These are phyloP conservation scores for Sugiyamaella mastotermitis DNA, from an alignment of 805 yeast genomes.

Conservation along the genomic window DNA sequence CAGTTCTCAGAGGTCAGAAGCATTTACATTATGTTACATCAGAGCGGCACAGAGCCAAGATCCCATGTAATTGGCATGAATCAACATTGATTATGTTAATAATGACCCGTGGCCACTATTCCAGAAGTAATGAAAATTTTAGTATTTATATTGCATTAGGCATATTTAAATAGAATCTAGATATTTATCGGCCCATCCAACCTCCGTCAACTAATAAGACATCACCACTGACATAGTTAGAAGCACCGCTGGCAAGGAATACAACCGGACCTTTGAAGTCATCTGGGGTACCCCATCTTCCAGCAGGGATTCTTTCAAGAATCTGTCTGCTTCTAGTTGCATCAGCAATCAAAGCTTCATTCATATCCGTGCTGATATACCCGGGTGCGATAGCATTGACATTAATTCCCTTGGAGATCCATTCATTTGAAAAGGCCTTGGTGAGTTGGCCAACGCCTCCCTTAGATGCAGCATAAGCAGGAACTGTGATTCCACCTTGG, in stretches of 20 bases:
- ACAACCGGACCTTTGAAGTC: conserved; percentile 72
- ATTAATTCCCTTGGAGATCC: conserved; percentile 50
- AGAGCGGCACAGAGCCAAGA: no score
- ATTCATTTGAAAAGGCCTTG: conserved; percentile 59
- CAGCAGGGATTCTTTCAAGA: conserved; percentile 65
- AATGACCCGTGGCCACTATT: no score
- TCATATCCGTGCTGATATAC: conserved; percentile 61
- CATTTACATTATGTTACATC: no score
- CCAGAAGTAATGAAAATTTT: no score
- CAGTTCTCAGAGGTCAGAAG: no score
- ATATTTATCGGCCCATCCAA: conserved; percentile 11
- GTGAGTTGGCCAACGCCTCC: conserved; percentile 61
- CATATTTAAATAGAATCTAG: background rate
- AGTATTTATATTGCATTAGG: no score
- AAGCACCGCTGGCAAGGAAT: conserved; percentile 66
- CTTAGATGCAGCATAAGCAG: conserved; percentile 61
- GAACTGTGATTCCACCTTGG: conserved; percentile 49
- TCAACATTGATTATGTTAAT: no score
- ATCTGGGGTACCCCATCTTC: conserved; percentile 75
- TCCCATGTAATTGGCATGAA: no score
- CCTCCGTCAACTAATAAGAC: conserved; percentile 81
- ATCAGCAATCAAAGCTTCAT: conserved; percentile 36
- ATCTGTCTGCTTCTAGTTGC: conserved; percentile 40
- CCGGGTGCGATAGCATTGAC: conserved; percentile 73
- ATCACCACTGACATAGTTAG: conserved; percentile 75